Evolutionary conservation across 768 basidiomycete genomes (phyloP), one percentile per base, ranked within the genome.

Genomic region (Nevesoporus exiguus): DNA sequence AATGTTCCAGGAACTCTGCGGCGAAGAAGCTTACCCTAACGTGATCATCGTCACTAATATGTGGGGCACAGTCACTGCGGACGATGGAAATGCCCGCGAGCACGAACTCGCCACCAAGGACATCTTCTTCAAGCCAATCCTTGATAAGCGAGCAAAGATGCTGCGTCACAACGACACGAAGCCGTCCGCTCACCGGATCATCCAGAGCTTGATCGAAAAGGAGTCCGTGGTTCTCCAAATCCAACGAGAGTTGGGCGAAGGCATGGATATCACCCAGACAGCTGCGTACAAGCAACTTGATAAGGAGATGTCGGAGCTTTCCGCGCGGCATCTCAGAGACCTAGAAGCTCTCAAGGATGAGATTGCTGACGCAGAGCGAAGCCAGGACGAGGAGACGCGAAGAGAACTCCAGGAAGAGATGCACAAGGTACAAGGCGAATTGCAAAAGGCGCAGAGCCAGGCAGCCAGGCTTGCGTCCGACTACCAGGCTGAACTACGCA

Each of bases 1-100:
- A 47, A 75, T 81, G 72, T 81, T 83, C 69, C 68, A 76, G 30
- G 72, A 76, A 60, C 72, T 83, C 24, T 83, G 82, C 50, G 82
- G 82, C 9, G 75, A 77, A 49, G 69, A 64, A n/a, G 72, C 79
- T 3, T 75, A 82, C 40, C 64, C 70, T 22, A 81, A 77, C 54
- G 79, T 83, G 48, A 65, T 77, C 33, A 74, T 83, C 55, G 73
- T 75, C 52, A 81, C 82, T 4, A 82, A 74, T 44, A 81, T 77
- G 78, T 82, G 81, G 80, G 73, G 70, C 34, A 56, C 71, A 51
- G 72, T 77, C 47, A 67, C 66, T 36, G 58, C 59, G 45, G 69
- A 70, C 15, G 62, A 73, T 10, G 77, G 74, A 7, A 54, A 65
- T 33, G 66, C 65, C 33, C 71, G 82, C 27, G 81, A 84, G 60